phyloP scores from a whole-genome alignment of 176 grass and related monocot species.

The Hsuehochloa calcarea region DNA sequence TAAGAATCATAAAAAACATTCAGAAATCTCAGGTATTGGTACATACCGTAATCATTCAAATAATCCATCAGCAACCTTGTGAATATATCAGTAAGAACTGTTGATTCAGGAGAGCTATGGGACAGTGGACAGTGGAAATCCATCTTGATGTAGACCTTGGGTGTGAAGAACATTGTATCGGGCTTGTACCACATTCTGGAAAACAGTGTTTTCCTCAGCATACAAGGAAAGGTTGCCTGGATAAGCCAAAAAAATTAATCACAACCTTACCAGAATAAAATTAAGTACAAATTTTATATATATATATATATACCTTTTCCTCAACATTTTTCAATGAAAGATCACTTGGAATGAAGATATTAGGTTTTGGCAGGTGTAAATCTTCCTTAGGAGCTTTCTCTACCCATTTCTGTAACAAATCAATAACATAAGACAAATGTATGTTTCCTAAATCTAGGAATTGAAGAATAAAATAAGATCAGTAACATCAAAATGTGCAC shows the following conservation, averaged over 20 bases:
- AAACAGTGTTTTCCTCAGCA: constrained; percentile 78
- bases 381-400: constrained; percentile 64
- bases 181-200: constrained; percentile 96
- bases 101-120: constrained; percentile 69
- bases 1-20: constrained; percentile 3
- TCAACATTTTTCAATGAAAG: constrained; percentile 64
- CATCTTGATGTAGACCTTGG: constrained; percentile 77
- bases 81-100: constrained; percentile 77
- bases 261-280: constrained; percentile 28
- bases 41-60: constrained; percentile 94
- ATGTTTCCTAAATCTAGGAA: constrained; percentile 2
- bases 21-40: not conserved
- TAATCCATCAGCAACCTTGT: constrained; percentile 93
- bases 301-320: constrained; percentile 55
- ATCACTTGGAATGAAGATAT: constrained; percentile 86
- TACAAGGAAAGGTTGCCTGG: constrained; percentile 61
- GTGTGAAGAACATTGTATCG: constrained; percentile 78
- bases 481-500: constrained; percentile 35
- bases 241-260: constrained; percentile 19
- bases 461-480: constrained; percentile 15
- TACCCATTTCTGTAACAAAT: constrained; percentile 75
- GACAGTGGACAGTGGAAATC: constrained; percentile 89
- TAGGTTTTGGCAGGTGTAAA: constrained; percentile 82
- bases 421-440: not conserved
- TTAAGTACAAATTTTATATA: not conserved